Evolutionary conservation across 2,329 filamentous ascomycete species (phyloP).

Genomic region (Fusarium protoensiforme): DNA sequence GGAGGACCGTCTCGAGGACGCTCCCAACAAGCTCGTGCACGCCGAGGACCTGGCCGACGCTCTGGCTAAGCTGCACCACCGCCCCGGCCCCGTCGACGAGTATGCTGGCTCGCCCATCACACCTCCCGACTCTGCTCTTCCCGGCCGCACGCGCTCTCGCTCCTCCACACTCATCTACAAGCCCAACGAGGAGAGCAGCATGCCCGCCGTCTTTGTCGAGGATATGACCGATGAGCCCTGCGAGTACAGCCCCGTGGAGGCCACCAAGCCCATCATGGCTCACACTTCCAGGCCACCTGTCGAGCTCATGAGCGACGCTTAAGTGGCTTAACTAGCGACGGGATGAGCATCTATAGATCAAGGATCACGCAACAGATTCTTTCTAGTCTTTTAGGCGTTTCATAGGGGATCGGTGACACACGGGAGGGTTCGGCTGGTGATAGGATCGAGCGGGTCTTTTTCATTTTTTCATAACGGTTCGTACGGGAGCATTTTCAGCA

Average conservation of each 20-base stretch:
- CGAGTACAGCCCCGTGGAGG: conserved; percentile 55
- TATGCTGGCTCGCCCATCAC: conserved; percentile 46
- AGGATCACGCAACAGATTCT: not conserved
- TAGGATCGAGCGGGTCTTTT: conserved; percentile 11
- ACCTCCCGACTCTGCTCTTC: conserved; percentile 43
- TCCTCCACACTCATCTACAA: conserved; percentile 75
- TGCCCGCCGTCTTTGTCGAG: conserved; percentile 75
- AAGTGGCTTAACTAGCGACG: conserved; percentile 3
- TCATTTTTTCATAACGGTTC: conserved; percentile 9
- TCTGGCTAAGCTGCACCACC: conserved; percentile 69
- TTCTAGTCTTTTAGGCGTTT: conserved; percentile 35
- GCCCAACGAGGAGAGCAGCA: conserved; percentile 65
- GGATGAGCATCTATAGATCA: not conserved
- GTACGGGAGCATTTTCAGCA: conserved; percentile 33
- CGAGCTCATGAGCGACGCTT: conserved; percentile 68
- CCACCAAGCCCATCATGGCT: conserved; percentile 61
- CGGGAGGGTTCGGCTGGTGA: conserved; percentile 3
- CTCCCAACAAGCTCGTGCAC: conserved; percentile 76
- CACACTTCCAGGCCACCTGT: conserved; percentile 73
- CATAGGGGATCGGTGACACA: conserved; percentile 8
- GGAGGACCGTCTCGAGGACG: conserved; percentile 75
- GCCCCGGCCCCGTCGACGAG: conserved; percentile 53
- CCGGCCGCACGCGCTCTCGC: conserved; percentile 60
- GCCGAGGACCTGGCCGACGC: conserved; percentile 76
- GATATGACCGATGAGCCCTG: conserved; percentile 71